Conservation (phyloP, 257 asterid species). For the Solanum phureja region DNA sequence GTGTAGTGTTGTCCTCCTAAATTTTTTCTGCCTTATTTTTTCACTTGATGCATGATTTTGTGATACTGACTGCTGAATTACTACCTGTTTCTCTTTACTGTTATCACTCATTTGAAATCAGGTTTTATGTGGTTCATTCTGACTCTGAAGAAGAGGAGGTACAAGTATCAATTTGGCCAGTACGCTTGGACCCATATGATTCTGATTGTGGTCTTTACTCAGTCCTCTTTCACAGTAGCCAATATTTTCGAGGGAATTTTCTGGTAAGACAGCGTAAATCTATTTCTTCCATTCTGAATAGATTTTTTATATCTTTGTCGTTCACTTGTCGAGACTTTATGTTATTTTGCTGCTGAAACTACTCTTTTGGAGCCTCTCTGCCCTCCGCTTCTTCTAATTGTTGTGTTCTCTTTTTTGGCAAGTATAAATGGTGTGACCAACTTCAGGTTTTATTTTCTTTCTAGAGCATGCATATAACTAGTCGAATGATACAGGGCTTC, state of each 20-base stretch:
- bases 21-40: not conserved
- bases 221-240: slow-evolving; percentile 74
- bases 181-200: slow-evolving; percentile 91
- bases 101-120: slow-evolving; percentile 14
- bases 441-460: not conserved
- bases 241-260: slow-evolving; percentile 76
- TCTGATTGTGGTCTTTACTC: slow-evolving; percentile 65
- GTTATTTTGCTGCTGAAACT: not conserved
- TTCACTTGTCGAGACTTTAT: not conserved
- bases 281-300: not conserved
- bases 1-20: not conserved
- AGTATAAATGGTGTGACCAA: not conserved
- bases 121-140: slow-evolving; percentile 94
- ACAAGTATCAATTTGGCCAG: slow-evolving; percentile 89
- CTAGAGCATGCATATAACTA: not conserved
- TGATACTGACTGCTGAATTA: not conserved
- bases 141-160: slow-evolving; percentile 77
- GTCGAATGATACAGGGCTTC: not conserved
- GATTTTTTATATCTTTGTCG: not conserved
- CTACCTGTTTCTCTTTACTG: not conserved
- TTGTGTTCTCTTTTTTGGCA: not conserved
- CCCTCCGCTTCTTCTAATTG: not conserved
- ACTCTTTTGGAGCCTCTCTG: not conserved
- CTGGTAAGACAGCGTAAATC: slow-evolving; percentile 35
- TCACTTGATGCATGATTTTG: not conserved